These are phyloP conservation scores for Pisolithus sp. DNA, from an alignment of 768 basidiomycete genomes.

Conservation along the genomic window DNA sequence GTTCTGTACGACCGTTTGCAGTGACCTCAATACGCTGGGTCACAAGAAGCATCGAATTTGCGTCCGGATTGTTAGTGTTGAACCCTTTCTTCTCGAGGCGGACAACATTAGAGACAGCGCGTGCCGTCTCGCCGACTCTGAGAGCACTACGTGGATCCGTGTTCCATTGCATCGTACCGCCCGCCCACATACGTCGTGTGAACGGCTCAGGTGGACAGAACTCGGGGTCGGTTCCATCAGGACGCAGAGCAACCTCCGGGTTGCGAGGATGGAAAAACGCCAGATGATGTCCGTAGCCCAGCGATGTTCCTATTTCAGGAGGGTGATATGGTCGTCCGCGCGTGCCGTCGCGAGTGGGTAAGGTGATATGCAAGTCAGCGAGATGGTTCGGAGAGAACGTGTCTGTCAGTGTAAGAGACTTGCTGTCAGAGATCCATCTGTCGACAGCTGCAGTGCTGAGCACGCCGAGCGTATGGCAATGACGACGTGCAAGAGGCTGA, in stretches of 20 bases:
- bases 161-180: slow-evolving; percentile 64
- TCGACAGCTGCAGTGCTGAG: slow-evolving; percentile 31
- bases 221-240: slow-evolving; percentile 69
- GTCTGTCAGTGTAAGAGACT: slow-evolving; percentile 41
- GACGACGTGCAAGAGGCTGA: background rate
- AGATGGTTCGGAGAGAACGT: slow-evolving; percentile 50
- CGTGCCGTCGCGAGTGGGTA: slow-evolving; percentile 67
- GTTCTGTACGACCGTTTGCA: slow-evolving; percentile 35
- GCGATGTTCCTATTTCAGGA: slow-evolving; percentile 35
- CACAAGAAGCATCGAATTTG: slow-evolving; percentile 69
- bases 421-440: slow-evolving; percentile 47
- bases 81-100: slow-evolving; percentile 61
- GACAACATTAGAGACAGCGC: slow-evolving; percentile 41
- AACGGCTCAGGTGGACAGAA: slow-evolving; percentile 71
- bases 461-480: slow-evolving; percentile 11
- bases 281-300: slow-evolving; percentile 63
- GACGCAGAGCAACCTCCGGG: slow-evolving; percentile 48
- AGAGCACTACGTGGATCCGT: slow-evolving; percentile 32
- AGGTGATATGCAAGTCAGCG: slow-evolving; percentile 58
- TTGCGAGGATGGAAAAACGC: slow-evolving; percentile 67
- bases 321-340: slow-evolving; percentile 32
- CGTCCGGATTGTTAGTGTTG: slow-evolving; percentile 29
- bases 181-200: slow-evolving; percentile 77
- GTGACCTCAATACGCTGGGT: slow-evolving; percentile 54
- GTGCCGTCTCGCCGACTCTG: slow-evolving; percentile 47